Evolutionary conservation across 2,329 filamentous ascomycete genomes (phyloP), one percentile per base, ranked within the genome.

Genomic region (Botrytis tulipae): DNA sequence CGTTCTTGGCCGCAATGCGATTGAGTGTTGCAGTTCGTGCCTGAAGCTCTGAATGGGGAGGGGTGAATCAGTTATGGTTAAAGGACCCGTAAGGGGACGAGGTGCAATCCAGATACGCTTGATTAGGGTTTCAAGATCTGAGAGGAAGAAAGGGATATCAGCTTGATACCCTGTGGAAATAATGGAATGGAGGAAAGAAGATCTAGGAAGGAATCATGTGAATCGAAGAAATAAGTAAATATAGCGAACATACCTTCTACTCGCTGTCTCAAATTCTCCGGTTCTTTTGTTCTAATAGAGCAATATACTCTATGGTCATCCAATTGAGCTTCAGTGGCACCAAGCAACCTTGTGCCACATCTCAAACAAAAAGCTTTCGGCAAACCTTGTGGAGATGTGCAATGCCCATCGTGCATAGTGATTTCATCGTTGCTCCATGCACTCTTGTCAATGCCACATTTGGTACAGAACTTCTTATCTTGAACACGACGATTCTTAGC

Each of bases 371-470:
- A 74, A 8, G 40, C 60, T 32, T 67, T 72, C 18, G n/a, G 25
- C 20, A 32, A 32, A 46, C 73, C 73, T 32, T 65, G 59, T 18
- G 73, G 73, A 29, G 69, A 40, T 61, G n/a, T 68, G 57, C 73
- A 74, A n/a, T 54, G 69, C 32, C 54, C 51, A n/a, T 66, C 51
- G 51, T 74, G 73, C 1, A 22, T 48, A 0, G 16, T 32, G 10
- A 51, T 61, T 29, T 60, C 48, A 10, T 61, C 42, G 18, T 67
- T 20, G n/a, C 46, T 42, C 46, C 61, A 72, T 14, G 59, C 32
- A 42, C 61, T 72, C 16, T 74, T 66, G 48, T 75, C 62, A 12
- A 78, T 54, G 3, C 74, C 74, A 44, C 76, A 77, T 54, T 69
- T 71, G 12, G 60, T 71, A 44, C 76, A 77, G 70, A 71, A 73